phyloP scores from a whole-genome alignment of 2,329 filamentous ascomycete genomes.

The Ceratocystis diversiconidia region DNA sequence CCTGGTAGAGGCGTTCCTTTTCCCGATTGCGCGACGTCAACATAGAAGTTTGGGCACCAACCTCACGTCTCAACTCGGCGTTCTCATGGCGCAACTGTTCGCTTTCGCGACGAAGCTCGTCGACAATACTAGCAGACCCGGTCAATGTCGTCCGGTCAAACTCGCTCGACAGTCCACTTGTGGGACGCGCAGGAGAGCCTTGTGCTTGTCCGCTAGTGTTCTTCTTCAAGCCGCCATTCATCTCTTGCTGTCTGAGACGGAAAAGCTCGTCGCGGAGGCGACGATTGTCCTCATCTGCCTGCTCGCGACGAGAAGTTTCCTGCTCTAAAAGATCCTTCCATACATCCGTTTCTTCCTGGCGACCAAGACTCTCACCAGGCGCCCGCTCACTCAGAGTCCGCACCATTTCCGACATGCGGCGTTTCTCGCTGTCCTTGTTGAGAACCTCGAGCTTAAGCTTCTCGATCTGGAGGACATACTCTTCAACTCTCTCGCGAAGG shows the following conservation, averaged over 20 bases:
- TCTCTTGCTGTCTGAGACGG: constrained; percentile 46
- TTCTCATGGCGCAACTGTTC: constrained; percentile 83
- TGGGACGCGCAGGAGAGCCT: constrained; percentile 34
- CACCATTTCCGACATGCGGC: constrained; percentile 71
- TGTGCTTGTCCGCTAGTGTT: constrained; percentile 30
- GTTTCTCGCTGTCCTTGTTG: constrained; percentile 69
- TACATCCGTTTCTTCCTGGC: constrained; percentile 60
- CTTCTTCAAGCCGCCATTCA: constrained; percentile 35
- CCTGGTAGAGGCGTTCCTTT: constrained; percentile 85
- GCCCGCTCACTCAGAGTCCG: constrained; percentile 37
- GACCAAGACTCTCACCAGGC: constrained; percentile 35
- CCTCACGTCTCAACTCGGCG: constrained; percentile 76
- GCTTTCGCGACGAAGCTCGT: constrained; percentile 56
- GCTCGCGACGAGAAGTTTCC: constrained; percentile 76
- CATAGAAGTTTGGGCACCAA: constrained; percentile 94
- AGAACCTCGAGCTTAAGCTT: constrained; percentile 64
- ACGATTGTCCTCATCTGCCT: constrained; percentile 78
- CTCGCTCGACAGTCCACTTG: constrained; percentile 37
- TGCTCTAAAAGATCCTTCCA: constrained; percentile 92
- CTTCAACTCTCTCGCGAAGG: constrained; percentile 71
- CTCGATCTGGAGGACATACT: constrained; percentile 72
- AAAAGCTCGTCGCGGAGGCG: constrained; percentile 73
- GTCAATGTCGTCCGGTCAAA: constrained; percentile 35
- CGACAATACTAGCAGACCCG: constrained; percentile 52
- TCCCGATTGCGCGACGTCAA: constrained; percentile 89